Conservation (phyloP, 495 filamentous ascomycete species). For the Bathelium albidoporum region DNA sequence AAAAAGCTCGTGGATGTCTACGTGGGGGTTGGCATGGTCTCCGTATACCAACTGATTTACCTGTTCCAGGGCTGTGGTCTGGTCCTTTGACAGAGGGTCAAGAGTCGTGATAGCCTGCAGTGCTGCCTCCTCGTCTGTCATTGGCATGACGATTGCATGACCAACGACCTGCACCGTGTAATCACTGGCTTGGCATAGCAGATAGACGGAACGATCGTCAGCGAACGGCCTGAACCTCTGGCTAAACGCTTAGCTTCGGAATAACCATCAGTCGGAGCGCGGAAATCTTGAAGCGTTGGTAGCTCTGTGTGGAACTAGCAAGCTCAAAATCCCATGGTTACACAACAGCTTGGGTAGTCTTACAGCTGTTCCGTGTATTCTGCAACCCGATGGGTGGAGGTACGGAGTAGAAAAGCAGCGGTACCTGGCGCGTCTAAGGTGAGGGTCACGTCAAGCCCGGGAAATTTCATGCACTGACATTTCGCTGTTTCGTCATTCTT, state of each 20-base stretch:
- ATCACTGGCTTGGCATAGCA: not conserved
- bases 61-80: constrained; percentile 16
- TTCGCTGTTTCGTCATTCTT: not conserved
- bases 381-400: too few relatives aligned
- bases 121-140: constrained; percentile 31
- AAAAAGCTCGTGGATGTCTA: constrained; percentile 30
- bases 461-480: not conserved
- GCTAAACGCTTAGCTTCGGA: not conserved
- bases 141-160: constrained; percentile 24
- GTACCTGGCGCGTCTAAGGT: not conserved
- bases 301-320: too few relatives aligned
- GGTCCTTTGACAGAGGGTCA: constrained; percentile 18
- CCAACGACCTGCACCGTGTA: too few relatives aligned
- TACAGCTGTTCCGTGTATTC: too few relatives aligned
- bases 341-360: too few relatives aligned
- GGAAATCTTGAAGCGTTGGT: too few relatives aligned
- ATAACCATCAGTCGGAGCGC: too few relatives aligned
- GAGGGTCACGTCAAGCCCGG: not conserved
- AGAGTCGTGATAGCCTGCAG: constrained; percentile 24
- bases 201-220: not conserved
- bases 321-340: too few relatives aligned
- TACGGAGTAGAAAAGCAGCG: not conserved
- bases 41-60: constrained; percentile 19
- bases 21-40: constrained; percentile 19
- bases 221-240: constrained; percentile 4